Percentiles rank a stretch among this genome's conserved stretches.
Conservation (phyloP, 352 stramenopile genomes). For the Pythium pectinolyticum region DNA sequence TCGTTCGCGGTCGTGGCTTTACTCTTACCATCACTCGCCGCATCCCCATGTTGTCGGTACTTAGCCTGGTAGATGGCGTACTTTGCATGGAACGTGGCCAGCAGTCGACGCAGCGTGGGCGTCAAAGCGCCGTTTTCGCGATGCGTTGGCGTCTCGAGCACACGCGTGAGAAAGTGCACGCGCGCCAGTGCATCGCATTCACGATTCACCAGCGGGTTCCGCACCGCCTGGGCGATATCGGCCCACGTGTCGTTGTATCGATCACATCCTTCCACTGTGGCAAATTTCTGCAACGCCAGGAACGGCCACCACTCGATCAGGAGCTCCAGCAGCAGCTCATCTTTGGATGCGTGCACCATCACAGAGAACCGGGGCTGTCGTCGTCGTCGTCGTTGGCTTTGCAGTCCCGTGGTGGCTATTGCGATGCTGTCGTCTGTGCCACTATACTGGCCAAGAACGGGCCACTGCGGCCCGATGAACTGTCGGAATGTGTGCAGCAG, state of each 20-base stretch:
- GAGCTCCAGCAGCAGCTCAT: not conserved
- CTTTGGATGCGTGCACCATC: not conserved
- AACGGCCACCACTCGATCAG: constrained; percentile 12
- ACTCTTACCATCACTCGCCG: too few relatives aligned
- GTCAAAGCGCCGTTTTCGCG: not conserved
- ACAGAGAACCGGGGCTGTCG: not conserved
- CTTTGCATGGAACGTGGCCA: not conserved
- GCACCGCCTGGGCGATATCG: not conserved
- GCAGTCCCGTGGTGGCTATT: not conserved
- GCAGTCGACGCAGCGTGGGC: not conserved
- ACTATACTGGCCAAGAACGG: too few relatives aligned
- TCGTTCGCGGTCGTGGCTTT: too few relatives aligned
- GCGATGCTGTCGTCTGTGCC: too few relatives aligned
- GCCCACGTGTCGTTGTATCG: not conserved
- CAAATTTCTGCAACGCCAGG: too few relatives aligned
- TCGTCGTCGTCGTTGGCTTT: too few relatives aligned
- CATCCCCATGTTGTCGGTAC: too few relatives aligned
- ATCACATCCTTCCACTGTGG: not conserved
- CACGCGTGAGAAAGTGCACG: not conserved
- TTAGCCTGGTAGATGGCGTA: too few relatives aligned
- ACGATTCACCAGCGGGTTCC: constrained; percentile 5
- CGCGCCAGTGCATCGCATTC: not conserved
- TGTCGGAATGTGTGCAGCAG: constrained; percentile 2
- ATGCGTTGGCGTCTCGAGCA: constrained; percentile 12
- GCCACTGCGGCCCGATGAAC: too few relatives aligned